phyloP scores from a whole-genome alignment of 495 filamentous ascomycete genomes.

The Trypethelium eluteriae region DNA sequence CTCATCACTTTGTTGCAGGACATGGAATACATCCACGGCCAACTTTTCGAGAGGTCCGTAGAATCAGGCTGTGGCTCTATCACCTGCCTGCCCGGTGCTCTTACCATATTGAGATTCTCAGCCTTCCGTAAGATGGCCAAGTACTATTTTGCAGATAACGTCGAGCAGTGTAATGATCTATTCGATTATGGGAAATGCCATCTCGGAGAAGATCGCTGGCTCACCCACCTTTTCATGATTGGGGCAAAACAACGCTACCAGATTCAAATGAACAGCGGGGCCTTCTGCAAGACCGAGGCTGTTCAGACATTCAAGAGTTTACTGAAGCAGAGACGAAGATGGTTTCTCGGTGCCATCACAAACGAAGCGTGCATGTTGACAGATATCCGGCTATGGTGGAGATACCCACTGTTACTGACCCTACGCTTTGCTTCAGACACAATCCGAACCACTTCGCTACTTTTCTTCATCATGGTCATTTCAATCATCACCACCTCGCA shows the following conservation, averaged over 20 bases:
- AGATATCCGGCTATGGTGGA: conserved; percentile 80
- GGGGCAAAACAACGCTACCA: conserved; percentile 87
- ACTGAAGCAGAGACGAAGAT: conserved; percentile 89
- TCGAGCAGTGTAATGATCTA: conserved; percentile 89
- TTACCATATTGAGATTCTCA: conserved; percentile 93
- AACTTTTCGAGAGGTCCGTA: conserved; percentile 93
- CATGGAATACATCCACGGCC: conserved; percentile 97
- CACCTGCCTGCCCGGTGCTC: conserved; percentile 86
- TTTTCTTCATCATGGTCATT: conserved; percentile 93
- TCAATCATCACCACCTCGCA: conserved; percentile 80
- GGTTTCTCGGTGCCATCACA: conserved; percentile 97
- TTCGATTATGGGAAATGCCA: conserved; percentile 97
- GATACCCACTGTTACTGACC: conserved; percentile 81
- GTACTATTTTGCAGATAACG: conserved; percentile 97
- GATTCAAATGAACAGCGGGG: conserved; percentile 94
- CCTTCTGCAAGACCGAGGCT: conserved; percentile 97
- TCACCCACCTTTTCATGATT: conserved; percentile 99
- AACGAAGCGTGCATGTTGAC: conserved; percentile 99
- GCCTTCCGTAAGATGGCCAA: conserved; percentile 96
- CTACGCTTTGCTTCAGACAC: conserved; percentile 95
- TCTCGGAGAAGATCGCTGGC: conserved; percentile 91
- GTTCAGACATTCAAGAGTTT: conserved; percentile 81
- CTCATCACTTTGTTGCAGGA: conserved; percentile 91
- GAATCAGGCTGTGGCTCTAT: conserved; percentile 94
- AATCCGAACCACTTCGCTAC: conserved; percentile 85